Conservation (phyloP, 768 basidiomycete genomes). For the Mycena rebaudengoi region DNA sequence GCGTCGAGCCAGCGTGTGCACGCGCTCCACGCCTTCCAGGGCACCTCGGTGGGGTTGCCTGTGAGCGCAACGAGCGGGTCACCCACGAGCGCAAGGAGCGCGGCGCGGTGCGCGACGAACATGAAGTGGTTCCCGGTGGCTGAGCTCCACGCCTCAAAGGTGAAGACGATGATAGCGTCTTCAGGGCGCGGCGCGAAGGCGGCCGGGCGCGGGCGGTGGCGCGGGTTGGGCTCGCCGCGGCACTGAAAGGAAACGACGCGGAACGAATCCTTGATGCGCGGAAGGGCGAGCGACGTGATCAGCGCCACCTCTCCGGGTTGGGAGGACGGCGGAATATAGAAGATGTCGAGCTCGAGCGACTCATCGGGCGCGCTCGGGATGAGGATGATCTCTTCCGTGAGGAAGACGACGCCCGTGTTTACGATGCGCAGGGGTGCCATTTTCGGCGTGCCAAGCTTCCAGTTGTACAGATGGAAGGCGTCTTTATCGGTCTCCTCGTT, state of each 20-base stretch:
- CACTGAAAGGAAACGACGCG: not conserved
- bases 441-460: not conserved
- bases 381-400: not conserved
- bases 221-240: not conserved
- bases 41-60: too few relatives aligned
- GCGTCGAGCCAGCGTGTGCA: too few relatives aligned
- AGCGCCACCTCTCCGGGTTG: too few relatives aligned
- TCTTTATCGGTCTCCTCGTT: not conserved
- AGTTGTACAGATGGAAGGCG: slow-evolving; percentile 4
- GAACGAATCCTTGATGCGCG: not conserved
- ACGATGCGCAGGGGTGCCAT: not conserved
- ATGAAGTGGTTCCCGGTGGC: slow-evolving; percentile 1
- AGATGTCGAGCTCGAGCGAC: slow-evolving; percentile 16
- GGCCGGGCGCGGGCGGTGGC: not conserved
- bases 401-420: slow-evolving; percentile 12
- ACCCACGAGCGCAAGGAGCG: not conserved
- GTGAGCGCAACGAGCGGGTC: too few relatives aligned
- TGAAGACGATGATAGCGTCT: not conserved
- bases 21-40: too few relatives aligned
- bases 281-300: not conserved
- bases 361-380: not conserved
- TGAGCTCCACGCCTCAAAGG: not conserved
- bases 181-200: not conserved
- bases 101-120: slow-evolving; percentile 11
- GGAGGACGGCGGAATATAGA: not conserved